Conservation (phyloP, 257 asterid genomes). For the Petunia axillaris region DNA sequence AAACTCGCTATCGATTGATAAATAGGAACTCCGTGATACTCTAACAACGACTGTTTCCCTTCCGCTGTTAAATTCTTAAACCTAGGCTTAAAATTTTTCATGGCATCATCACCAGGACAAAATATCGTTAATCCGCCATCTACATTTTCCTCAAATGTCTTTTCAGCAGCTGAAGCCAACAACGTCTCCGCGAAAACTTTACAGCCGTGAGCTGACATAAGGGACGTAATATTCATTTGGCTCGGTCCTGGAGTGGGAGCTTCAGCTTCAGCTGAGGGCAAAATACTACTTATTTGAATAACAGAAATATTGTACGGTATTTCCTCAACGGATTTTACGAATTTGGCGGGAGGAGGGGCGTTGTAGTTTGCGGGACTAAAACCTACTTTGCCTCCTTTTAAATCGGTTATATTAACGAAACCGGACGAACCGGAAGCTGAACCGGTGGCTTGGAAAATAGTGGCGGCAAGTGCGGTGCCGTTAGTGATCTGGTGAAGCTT, state of each 20-base stretch:
- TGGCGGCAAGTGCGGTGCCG: constrained; percentile 69
- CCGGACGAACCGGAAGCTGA: constrained; percentile 70
- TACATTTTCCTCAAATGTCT: constrained; percentile 48
- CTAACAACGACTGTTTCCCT: constrained; percentile 50
- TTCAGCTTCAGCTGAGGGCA: constrained; percentile 62
- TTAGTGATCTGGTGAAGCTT: constrained; percentile 74
- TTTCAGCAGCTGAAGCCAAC: constrained; percentile 50
- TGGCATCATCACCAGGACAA: constrained; percentile 76
- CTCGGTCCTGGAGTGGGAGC: constrained; percentile 73
- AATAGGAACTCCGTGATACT: constrained; percentile 59
- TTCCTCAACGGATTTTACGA: constrained; percentile 46
- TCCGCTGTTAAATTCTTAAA: constrained; percentile 51
- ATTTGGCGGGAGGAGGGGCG: constrained; percentile 44
- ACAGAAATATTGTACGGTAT: constrained; percentile 70
- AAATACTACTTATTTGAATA: constrained; percentile 58
- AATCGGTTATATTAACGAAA: constrained; percentile 60
- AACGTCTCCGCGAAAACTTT: constrained; percentile 69
- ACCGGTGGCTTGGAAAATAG: constrained; percentile 78
- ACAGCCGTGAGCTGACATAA: constrained; percentile 75
- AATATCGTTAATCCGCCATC: constrained; percentile 69
- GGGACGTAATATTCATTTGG: constrained; percentile 51
- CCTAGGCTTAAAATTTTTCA: constrained; percentile 58
- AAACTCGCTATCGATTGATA: constrained; percentile 47
- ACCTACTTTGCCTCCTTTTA: constrained; percentile 68
- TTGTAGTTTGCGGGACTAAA: constrained; percentile 50